phyloP scores from a whole-genome alignment of 2,329 filamentous ascomycete genomes.

The Didymella lethalis region DNA sequence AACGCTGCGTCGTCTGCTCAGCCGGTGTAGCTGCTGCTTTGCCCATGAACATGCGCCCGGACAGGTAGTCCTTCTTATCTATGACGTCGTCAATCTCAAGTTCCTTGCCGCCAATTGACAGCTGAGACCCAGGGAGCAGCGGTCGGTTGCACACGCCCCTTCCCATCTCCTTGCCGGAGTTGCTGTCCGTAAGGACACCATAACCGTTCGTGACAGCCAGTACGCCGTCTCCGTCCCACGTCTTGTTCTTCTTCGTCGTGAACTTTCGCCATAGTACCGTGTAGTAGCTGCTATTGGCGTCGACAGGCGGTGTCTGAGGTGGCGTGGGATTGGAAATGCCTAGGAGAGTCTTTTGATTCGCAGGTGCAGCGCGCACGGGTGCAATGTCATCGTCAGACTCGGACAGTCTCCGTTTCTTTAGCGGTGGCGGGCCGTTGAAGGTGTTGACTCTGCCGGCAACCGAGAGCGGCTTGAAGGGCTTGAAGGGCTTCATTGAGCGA shows the following conservation, averaged over 20 bases:
- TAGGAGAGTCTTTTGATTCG: slow-evolving; percentile 44
- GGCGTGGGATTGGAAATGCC: slow-evolving; percentile 34
- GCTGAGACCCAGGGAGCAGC: slow-evolving; percentile 65
- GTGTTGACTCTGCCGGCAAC: slow-evolving; percentile 40
- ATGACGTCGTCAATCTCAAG: slow-evolving; percentile 71
- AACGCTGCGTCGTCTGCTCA: slow-evolving; percentile 26
- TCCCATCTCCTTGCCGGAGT: slow-evolving; percentile 69
- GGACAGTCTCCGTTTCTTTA: slow-evolving; percentile 54
- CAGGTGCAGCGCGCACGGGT: slow-evolving; percentile 23
- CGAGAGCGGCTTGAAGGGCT: slow-evolving; percentile 48
- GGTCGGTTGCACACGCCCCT: slow-evolving; percentile 63
- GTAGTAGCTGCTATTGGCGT: slow-evolving; percentile 51
- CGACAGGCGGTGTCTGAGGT: slow-evolving; percentile 27
- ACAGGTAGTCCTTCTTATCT: slow-evolving; percentile 65
- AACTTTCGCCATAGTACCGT: slow-evolving; percentile 67
- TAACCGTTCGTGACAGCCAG: slow-evolving; percentile 65
- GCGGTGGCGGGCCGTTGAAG: slow-evolving; percentile 43
- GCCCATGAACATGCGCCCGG: slow-evolving; percentile 56
- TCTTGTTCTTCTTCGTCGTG: slow-evolving; percentile 77
- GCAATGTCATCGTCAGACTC: slow-evolving; percentile 37
- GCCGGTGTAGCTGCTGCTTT: slow-evolving; percentile 30
- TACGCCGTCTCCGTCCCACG: slow-evolving; percentile 77
- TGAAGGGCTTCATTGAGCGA: slow-evolving; percentile 23
- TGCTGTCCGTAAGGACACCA: slow-evolving; percentile 67
- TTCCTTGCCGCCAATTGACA: slow-evolving; percentile 72